Conservation (phyloP, 306 rosid genomes). For the Oxytropis ochrocephala region DNA sequence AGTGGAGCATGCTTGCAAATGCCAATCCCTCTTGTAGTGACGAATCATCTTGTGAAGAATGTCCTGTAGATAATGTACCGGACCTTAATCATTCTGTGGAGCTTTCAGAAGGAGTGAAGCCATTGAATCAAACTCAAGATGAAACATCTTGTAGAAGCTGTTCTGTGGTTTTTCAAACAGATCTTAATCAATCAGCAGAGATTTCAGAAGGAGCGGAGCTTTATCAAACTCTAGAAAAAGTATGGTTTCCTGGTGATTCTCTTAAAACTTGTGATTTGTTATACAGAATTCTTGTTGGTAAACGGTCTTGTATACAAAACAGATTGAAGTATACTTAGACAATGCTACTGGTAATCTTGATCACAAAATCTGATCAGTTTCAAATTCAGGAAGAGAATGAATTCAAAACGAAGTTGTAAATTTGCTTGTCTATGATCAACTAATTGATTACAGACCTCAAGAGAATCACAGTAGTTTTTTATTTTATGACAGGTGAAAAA, state of each 20-base stretch:
- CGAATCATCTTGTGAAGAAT: slow-evolving; percentile 28
- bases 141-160: slow-evolving; percentile 24
- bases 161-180: slow-evolving; percentile 23
- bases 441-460: slow-evolving; percentile 1
- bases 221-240: slow-evolving; percentile 29
- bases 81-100: slow-evolving; percentile 33
- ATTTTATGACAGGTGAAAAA: slow-evolving; percentile 33
- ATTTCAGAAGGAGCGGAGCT: slow-evolving; percentile 16
- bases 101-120: slow-evolving; percentile 20
- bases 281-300: not conserved
- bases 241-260: slow-evolving; percentile 29
- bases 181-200: slow-evolving; percentile 37
- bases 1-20: slow-evolving; percentile 32
- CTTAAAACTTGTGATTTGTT: slow-evolving; percentile 14
- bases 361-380: not conserved
- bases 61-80: slow-evolving; percentile 23
- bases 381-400: not conserved
- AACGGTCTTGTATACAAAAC: not conserved
- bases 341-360: not conserved
- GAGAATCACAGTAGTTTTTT: slow-evolving; percentile 9
- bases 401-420: not conserved
- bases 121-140: slow-evolving; percentile 8
- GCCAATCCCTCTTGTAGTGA: slow-evolving; percentile 17
- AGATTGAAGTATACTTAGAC: not conserved
- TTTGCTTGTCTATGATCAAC: not conserved